A percentile compares a stretch with the other conserved stretches of the same genome.
Conservation (phyloP, 2,329 filamentous ascomycete genomes). For the Penicillium sp. region DNA sequence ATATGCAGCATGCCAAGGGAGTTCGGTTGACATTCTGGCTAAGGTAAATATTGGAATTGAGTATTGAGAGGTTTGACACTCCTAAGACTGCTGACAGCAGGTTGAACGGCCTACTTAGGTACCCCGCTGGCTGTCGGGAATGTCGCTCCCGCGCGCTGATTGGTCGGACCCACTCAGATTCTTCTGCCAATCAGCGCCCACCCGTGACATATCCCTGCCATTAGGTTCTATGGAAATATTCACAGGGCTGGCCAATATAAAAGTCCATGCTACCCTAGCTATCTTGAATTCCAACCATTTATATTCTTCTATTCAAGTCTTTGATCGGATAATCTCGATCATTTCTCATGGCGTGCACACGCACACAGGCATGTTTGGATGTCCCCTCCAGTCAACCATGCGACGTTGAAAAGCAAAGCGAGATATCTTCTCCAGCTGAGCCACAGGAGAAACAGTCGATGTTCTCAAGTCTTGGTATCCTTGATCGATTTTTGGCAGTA, state of each 20-base stretch:
- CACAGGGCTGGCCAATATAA: background rate
- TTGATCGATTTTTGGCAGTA: constrained; percentile 63
- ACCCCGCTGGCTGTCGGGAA: background rate
- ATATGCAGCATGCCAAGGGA: constrained; percentile 42
- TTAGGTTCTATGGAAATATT: background rate
- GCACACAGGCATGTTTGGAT: background rate
- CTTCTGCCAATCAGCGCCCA: constrained; percentile 11
- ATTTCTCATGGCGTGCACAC: background rate
- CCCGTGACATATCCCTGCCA: constrained; percentile 4
- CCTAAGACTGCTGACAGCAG: background rate
- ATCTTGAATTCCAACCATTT: background rate
- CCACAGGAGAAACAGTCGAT: constrained; percentile 19
- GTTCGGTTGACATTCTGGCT: background rate
- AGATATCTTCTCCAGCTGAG: background rate
- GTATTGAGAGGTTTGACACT: background rate
- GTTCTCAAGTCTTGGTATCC: constrained; percentile 53
- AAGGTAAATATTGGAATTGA: background rate
- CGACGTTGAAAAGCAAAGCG: constrained; percentile 4
- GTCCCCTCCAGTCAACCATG: background rate
- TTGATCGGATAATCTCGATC: too few relatives aligned
- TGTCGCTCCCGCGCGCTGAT: constrained; percentile 6
- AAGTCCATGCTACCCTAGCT: background rate
- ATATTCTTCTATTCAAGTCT: too few relatives aligned
- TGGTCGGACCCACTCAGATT: background rate
- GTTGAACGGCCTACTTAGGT: background rate